phyloP scores from a whole-genome alignment of 805 yeast genomes.

The Barnettozyma populi region DNA sequence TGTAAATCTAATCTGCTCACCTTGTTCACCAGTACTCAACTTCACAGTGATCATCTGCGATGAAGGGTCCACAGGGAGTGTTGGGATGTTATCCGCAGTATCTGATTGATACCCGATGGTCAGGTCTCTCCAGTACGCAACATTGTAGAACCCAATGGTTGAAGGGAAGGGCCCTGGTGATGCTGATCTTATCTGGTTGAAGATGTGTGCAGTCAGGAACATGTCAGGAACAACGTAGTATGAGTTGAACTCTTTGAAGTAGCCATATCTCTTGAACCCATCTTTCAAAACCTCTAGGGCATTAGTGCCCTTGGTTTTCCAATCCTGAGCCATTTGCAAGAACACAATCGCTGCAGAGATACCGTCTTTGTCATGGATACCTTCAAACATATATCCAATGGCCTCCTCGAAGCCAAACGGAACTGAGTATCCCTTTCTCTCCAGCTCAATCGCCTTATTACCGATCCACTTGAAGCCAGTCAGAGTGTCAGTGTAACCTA shows the following conservation, averaged over 20 bases:
- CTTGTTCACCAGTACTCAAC: conserved; percentile 28
- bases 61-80: conserved; percentile 60
- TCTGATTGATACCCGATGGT: conserved; percentile 77
- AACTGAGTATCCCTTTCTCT: conserved; percentile 55
- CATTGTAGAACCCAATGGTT: background rate
- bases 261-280: conserved; percentile 67
- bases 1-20: conserved; percentile 60
- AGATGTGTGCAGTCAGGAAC: conserved; percentile 45
- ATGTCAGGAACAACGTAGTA: conserved; percentile 67
- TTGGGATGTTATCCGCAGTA: conserved; percentile 52
- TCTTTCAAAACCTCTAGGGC: conserved; percentile 47
- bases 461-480: conserved; percentile 99
- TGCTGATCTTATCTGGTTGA: conserved; percentile 48
- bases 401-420: conserved; percentile 97
- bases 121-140: conserved; percentile 68
- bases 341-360: conserved; percentile 74
- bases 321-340: conserved; percentile 56
- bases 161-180: conserved; percentile 34
- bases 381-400: conserved; percentile 85
- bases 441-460: conserved; percentile 72
- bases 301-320: conserved; percentile 37
- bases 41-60: conserved; percentile 85
- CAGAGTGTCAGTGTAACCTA: conserved; percentile 70
- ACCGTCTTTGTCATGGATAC: conserved; percentile 91
- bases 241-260: conserved; percentile 80